phyloP scores from a whole-genome alignment of 176 grass and related monocot species.

The Hsuehochloa calcarea region DNA sequence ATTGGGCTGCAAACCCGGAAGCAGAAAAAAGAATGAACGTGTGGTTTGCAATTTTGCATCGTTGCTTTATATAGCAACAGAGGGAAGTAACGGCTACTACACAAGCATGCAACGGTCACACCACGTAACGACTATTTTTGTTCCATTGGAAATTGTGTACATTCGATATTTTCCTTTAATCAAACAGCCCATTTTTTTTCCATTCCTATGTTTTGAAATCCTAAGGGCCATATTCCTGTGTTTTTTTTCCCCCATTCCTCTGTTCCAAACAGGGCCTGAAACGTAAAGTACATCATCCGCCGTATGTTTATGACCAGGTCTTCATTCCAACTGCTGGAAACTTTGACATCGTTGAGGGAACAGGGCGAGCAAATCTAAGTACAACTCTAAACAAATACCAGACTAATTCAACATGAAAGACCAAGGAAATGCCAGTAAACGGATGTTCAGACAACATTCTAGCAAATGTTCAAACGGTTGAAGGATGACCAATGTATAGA shows the following conservation, averaged over 20 bases:
- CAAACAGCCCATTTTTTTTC: background rate
- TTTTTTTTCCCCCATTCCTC: too few species aligned
- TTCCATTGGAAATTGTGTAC: background rate
- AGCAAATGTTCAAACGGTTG: slow-evolving; percentile 17
- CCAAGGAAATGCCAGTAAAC: background rate
- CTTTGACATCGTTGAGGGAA: background rate
- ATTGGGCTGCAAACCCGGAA: background rate
- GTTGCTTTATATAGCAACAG: too few species aligned
- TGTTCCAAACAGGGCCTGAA: background rate
- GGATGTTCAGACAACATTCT: background rate
- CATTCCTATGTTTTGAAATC: background rate
- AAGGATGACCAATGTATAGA: background rate
- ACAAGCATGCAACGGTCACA: too few species aligned
- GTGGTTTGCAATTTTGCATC: background rate
- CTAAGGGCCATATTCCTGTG: background rate
- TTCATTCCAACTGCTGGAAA: background rate
- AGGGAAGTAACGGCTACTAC: too few species aligned
- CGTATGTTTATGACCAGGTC: slow-evolving; percentile 1
- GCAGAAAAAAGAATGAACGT: background rate
- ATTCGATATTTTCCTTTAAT: background rate
- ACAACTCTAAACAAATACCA: slow-evolving; percentile 15
- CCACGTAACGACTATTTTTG: background rate
- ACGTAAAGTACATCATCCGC: background rate
- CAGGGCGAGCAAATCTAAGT: background rate
- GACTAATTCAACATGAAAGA: slow-evolving; percentile 34